These are phyloP conservation scores for Ceratobasidium sp. DNA, from an alignment of 1,284 basidiomycete genomes.

Conservation along the genomic window DNA sequence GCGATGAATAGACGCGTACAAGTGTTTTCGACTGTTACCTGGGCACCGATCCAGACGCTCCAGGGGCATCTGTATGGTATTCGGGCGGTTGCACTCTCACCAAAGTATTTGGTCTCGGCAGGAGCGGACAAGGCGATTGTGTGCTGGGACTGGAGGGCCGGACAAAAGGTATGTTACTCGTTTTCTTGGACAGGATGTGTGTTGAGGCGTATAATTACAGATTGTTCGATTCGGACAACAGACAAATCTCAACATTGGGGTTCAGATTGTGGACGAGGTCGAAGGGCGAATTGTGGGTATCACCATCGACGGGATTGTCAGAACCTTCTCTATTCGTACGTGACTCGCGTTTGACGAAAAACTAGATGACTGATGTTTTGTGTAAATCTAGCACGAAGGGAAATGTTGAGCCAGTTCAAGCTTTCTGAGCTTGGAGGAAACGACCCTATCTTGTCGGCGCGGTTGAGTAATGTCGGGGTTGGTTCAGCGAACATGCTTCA, in stretches of 20 bases:
- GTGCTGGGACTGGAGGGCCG: slow-evolving; percentile 87
- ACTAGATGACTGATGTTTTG: neutral
- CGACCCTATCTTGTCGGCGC: slow-evolving; percentile 68
- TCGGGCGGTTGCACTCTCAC: slow-evolving; percentile 85
- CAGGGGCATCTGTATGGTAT: slow-evolving; percentile 57
- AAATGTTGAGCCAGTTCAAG: slow-evolving; percentile 92
- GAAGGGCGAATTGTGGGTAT: slow-evolving; percentile 85
- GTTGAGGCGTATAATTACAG: slow-evolving; percentile 62
- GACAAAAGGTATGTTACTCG: slow-evolving; percentile 75
- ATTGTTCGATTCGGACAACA: slow-evolving; percentile 91
- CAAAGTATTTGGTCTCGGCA: slow-evolving; percentile 84
- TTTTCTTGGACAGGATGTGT: slow-evolving; percentile 57
- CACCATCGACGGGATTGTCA: slow-evolving; percentile 89
- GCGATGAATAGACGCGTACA: slow-evolving; percentile 66
- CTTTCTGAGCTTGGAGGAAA: slow-evolving; percentile 77
- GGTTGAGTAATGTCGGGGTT: slow-evolving; percentile 74
- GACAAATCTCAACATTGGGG: slow-evolving; percentile 89
- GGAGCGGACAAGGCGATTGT: slow-evolving; percentile 90
- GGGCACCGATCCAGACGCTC: slow-evolving; percentile 70
- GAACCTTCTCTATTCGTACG: slow-evolving; percentile 87
- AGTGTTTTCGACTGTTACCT: slow-evolving; percentile 80
- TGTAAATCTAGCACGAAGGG: slow-evolving; percentile 63
- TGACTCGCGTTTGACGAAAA: slow-evolving; percentile 41
- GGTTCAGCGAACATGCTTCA: slow-evolving; percentile 85
- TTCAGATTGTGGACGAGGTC: slow-evolving; percentile 77